Conservation (phyloP, 108 stramenopile species). For the Cafeteria roenbergensis region DNA sequence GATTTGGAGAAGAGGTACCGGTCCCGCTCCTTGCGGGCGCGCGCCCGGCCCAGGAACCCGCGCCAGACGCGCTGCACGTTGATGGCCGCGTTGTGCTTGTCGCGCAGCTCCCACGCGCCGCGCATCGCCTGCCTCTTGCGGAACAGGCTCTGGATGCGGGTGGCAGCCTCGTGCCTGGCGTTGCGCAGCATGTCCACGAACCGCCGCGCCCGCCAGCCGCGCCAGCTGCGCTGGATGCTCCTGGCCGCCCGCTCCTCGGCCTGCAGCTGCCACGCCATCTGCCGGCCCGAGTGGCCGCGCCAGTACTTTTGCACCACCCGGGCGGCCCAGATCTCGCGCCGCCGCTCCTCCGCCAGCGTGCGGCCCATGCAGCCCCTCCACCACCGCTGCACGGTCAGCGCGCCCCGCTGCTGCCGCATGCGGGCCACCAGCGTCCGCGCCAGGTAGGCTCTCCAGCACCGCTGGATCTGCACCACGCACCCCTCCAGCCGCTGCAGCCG, state of each 20-base stretch:
- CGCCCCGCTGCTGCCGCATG: slow-evolving; percentile 46
- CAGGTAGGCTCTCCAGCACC: slow-evolving; percentile 46
- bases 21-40: slow-evolving; percentile 57
- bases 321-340: slow-evolving; percentile 63
- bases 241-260: slow-evolving; percentile 28
- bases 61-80: slow-evolving; percentile 52
- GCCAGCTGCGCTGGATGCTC: slow-evolving; percentile 39
- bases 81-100: slow-evolving; percentile 35
- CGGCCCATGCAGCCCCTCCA: slow-evolving; percentile 57
- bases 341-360: slow-evolving; percentile 32
- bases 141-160: slow-evolving; percentile 44
- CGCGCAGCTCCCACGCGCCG: slow-evolving; percentile 27
- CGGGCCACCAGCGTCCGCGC: slow-evolving; percentile 49
- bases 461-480: slow-evolving; percentile 51
- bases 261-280: slow-evolving; percentile 23
- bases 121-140: slow-evolving; percentile 36
- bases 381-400: slow-evolving; percentile 47
- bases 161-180: slow-evolving; percentile 39
- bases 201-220: slow-evolving; percentile 44
- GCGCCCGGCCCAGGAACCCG: slow-evolving; percentile 52
- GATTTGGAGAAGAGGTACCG: slow-evolving; percentile 64
- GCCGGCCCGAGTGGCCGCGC: slow-evolving; percentile 48
- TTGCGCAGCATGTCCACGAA: slow-evolving; percentile 27
- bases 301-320: slow-evolving; percentile 55
- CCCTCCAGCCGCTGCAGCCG: slow-evolving; percentile 48